Conservation (phyloP, 192 early-diverging fungal species). For the Rhizophagus sp. region DNA sequence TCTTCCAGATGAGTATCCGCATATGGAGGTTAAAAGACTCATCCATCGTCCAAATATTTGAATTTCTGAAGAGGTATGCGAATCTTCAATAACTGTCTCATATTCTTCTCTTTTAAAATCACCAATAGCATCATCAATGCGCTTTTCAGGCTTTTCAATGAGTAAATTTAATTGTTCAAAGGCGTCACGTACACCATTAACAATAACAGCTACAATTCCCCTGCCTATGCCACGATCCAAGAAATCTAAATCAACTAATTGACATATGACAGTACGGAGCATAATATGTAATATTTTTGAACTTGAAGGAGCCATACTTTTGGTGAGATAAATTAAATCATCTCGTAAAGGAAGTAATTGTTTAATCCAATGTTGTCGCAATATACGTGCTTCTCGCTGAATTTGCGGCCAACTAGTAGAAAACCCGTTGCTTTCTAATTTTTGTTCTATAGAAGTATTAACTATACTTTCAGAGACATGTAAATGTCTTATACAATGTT, state of each 20-base stretch:
- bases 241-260: slow-evolving; percentile 24
- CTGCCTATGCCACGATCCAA: slow-evolving; percentile 14
- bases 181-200: slow-evolving; percentile 15
- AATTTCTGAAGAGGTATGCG: slow-evolving; percentile 11
- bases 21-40: slow-evolving; percentile 26
- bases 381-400: not conserved
- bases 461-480: not conserved
- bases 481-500: not conserved
- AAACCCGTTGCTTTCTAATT: not conserved
- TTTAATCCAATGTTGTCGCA: slow-evolving; percentile 26
- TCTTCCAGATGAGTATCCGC: slow-evolving; percentile 10
- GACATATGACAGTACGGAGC: slow-evolving; percentile 23
- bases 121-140: not conserved
- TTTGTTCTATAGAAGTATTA: not conserved
- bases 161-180: not conserved
- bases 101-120: not conserved
- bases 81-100: not conserved
- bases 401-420: not conserved
- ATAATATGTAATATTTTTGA: slow-evolving; percentile 30
- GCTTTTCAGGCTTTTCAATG: not conserved
- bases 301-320: slow-evolving; percentile 24
- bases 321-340: slow-evolving; percentile 11
- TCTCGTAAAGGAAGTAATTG: slow-evolving; percentile 33
- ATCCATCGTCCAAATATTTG: slow-evolving; percentile 33
- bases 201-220: slow-evolving; percentile 10